phyloP scores from a whole-genome alignment of 495 filamentous ascomycete species.

The Hypoxylon rickii region DNA sequence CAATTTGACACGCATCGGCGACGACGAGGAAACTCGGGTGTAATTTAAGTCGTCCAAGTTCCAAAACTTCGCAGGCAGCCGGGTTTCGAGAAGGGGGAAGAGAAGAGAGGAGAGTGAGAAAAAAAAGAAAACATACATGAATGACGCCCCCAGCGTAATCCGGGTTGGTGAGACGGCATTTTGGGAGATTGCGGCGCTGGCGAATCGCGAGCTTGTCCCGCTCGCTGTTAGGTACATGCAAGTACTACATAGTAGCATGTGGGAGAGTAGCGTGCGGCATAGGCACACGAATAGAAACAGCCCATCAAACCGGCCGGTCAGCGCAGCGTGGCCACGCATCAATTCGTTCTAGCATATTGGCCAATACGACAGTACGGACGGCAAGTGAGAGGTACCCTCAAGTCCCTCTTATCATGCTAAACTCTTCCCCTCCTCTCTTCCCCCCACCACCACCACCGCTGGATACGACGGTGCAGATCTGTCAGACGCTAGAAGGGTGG shows the following conservation, averaged over 20 bases:
- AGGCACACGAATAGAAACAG: conserved; percentile 33
- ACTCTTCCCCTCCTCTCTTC: conserved; percentile 6
- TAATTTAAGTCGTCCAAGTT: no score
- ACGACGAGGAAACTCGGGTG: conserved; percentile 10
- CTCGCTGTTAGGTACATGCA: conserved; percentile 25
- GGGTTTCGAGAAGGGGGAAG: neutral
- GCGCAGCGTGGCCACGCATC: conserved; percentile 30
- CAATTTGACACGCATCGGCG: conserved; percentile 16
- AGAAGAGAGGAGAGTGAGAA: neutral
- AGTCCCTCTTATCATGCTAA: no score
- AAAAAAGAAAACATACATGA: no score
- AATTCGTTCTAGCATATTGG: conserved; percentile 1
- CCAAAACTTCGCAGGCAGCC: no score
- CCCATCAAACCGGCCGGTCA: conserved; percentile 21
- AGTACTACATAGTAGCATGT: conserved; percentile 33
- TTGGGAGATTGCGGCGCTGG: conserved; percentile 25
- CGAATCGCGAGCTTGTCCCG: conserved; percentile 22
- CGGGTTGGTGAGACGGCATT: conserved; percentile 13
- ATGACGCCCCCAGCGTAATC: conserved; percentile 2
- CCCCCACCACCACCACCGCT: conserved; percentile 21
- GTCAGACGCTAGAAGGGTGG: conserved; percentile 30
- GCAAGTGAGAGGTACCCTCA: conserved; percentile 11
- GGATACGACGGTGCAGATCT: conserved; percentile 29
- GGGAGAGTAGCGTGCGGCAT: conserved; percentile 29
- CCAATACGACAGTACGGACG: conserved; percentile 4